These are phyloP conservation scores for Adansonia digitata DNA, from an alignment of 345 rosid genomes.

Conservation along the genomic window DNA sequence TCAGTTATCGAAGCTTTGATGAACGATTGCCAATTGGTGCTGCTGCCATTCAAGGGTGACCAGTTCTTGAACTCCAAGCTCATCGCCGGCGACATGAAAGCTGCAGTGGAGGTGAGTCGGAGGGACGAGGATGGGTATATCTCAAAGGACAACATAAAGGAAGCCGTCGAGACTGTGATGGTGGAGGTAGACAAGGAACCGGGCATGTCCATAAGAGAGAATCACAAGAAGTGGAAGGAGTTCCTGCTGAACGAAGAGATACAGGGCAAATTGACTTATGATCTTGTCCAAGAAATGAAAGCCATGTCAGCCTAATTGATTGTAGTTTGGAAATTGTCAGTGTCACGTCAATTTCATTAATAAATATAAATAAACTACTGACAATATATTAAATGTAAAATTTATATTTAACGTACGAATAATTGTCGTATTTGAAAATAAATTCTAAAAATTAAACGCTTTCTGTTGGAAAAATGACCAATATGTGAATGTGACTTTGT, in stretches of 20 bases:
- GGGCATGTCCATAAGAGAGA: conserved; percentile 21
- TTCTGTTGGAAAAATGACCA: no score
- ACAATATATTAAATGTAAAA: no score
- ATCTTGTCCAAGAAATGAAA: conserved; percentile 22
- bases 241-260: conserved; percentile 23
- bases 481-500: no score
- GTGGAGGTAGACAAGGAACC: conserved; percentile 28
- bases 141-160: conserved; percentile 15
- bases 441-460: no score
- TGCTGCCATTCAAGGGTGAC: conserved; percentile 34
- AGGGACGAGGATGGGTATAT: conserved; percentile 32
- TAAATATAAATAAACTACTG: no score
- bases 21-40: conserved; percentile 29
- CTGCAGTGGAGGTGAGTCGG: conserved; percentile 27
- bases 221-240: conserved; percentile 26
- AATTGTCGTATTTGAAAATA: no score
- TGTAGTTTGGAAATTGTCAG: no score
- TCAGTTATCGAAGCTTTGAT: conserved; percentile 30
- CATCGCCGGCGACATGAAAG: conserved; percentile 23
- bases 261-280: conserved; percentile 16
- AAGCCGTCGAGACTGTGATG: conserved; percentile 30
- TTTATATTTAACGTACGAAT: no score
- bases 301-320: no score
- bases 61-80: conserved; percentile 36
- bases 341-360: no score